Base-by-base conservation (phyloP, 495 filamentous ascomycete genomes). In the Hyaloscypha bicolor region DNA sequence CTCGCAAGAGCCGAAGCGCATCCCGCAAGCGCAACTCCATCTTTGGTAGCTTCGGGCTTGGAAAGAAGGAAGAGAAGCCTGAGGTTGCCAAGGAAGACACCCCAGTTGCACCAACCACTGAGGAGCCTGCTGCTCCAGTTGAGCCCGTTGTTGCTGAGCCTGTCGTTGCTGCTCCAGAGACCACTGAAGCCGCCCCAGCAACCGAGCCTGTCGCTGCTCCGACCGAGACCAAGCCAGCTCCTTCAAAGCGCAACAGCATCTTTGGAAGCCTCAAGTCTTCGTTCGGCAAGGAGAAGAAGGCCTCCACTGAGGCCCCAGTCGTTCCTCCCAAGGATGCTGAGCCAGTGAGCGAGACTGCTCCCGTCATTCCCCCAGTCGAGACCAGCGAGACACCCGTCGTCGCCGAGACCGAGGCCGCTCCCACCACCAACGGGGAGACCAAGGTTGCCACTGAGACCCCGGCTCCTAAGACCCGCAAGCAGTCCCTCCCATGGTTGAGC, bases 11-110 rank as follows among this genome's bases (percentile, higher is more conserved):
- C 60, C 91, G 91, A 71, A 96, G 93, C 63, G 91, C 91, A 65
- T 96, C 91, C 74, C 90, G 90, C 77, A 97, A 97, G 89, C 90
- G 93, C 66, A 74, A 80, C 52, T 93, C 91, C 74, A 88, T 96
- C 80, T 96, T 98, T 78, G 91, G 89, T 69, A 81, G 93, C 55
- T 81, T 91, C 3, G 85, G 87, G 73, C 93, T 93, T 87, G 90
- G 90, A 79, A 88, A 93, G 63, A 87, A 88, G 75, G 75, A 82
- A 60, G 86, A 90, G 79, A 80, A 84, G 71, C 79, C 80, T 19
- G 84, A 81, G 65, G 76, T 79, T 72, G 74, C 77, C 61, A 77
- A 79, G 67, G 81, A 77, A 65, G 77, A 79, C 71, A 71, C 72
- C 8, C 58, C 69, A 31, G 74, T 78, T 67, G 63, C 74, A 58